Evolutionary conservation across 441 rosid genomes (phyloP).

Genomic region (Omphalea diandra): DNA sequence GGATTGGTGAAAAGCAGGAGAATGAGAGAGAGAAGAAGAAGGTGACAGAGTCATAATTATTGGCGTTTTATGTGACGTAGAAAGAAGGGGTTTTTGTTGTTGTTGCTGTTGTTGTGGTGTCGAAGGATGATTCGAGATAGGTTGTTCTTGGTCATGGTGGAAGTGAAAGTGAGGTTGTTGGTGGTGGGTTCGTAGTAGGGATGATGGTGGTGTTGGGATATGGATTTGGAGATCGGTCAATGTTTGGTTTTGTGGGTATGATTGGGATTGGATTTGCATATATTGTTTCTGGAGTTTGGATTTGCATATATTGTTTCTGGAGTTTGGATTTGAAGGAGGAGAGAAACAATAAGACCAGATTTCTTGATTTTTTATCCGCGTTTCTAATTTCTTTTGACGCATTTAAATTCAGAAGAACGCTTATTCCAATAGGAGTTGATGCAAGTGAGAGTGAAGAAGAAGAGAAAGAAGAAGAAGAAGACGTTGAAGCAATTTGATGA

Average conservation of each 20-base stretch:
- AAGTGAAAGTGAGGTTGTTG: conserved; percentile 13
- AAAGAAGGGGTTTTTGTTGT: conserved; percentile 33
- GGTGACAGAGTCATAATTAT: conserved; percentile 35
- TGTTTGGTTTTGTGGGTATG: conserved; percentile 33
- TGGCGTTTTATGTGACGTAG: conserved; percentile 46
- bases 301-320: conserved; percentile 19
- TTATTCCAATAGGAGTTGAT: not conserved
- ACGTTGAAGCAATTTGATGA: not conserved
- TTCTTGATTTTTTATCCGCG: conserved; percentile 70
- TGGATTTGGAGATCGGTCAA: conserved; percentile 39
- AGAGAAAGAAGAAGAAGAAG: not conserved
- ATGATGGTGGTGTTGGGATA: conserved; percentile 41
- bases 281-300: not conserved
- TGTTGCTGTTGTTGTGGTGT: no score
- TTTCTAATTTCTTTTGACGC: conserved; percentile 80
- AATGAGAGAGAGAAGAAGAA: conserved; percentile 29
- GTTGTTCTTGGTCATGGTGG: conserved; percentile 24
- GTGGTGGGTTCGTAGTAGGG: conserved; percentile 8
- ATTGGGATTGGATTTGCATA: conserved; percentile 14
- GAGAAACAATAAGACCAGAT: conserved; percentile 51
- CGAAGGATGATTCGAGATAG: conserved; percentile 19
- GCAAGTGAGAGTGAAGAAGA: not conserved
- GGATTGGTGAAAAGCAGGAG: conserved; percentile 23
- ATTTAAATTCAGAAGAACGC: conserved; percentile 36
- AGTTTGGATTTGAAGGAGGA: conserved; percentile 22